Conservation (phyloP, 225 moss, liverwort and hornwort species). For the Pseudoscleropodium purum region DNA sequence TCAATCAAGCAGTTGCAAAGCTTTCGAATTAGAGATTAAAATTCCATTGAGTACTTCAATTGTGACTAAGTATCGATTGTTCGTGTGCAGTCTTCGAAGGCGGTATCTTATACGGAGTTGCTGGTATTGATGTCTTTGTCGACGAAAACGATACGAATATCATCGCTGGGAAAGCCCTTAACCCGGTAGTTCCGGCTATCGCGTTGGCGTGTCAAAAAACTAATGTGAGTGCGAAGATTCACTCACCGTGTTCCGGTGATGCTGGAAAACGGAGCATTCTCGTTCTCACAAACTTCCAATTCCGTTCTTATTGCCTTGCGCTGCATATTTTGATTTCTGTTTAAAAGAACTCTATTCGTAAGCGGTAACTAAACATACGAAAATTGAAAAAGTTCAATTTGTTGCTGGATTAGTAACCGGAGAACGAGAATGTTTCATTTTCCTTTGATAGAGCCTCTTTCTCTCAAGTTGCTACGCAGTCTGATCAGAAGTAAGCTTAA, state of each 20-base stretch:
- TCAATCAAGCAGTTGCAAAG: neutral
- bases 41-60: neutral
- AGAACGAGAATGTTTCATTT: neutral
- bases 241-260: neutral
- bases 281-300: neutral
- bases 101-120: slow-evolving; percentile 28
- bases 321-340: neutral
- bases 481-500: neutral
- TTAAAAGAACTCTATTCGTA: neutral
- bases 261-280: neutral
- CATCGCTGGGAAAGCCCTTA: neutral
- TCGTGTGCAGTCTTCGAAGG: slow-evolving; percentile 19
- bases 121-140: slow-evolving; percentile 39
- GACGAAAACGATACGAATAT: neutral
- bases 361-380: too few relatives aligned
- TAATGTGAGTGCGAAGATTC: slow-evolving; percentile 14
- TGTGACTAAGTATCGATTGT: neutral
- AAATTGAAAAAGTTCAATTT: neutral
- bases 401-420: neutral
- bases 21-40: neutral
- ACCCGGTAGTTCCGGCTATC: slow-evolving; percentile 11
- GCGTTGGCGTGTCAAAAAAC: neutral
- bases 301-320: neutral
- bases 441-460: neutral
- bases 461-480: neutral